Evolutionary conservation across 2,329 filamentous ascomycete genomes (phyloP), one percentile per base, ranked within the genome.

Genomic region (Pseudogymnoascus sp.): DNA sequence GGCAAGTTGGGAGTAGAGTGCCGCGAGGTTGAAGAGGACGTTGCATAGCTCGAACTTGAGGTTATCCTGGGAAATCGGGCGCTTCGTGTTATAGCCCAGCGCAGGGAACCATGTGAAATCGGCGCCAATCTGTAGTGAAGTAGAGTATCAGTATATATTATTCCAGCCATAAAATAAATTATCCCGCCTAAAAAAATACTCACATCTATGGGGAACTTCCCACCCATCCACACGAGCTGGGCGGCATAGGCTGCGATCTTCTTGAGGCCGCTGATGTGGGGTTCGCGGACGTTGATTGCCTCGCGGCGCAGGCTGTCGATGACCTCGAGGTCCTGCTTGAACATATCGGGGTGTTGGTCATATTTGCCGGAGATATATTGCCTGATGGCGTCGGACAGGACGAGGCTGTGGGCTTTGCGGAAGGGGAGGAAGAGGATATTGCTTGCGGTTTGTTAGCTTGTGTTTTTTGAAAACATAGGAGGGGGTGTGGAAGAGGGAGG

Each of bases 321-420:
- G 68, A 89, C 84, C 72, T 93, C 86, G 64, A 96, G 85, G 78
- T 99, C 95, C 67, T 90, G 84, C 67, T 86, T 85, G 77, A 99
- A 99, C 88, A 96, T 96, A 76, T 97, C 92, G 36, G 95, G 93
- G 74, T 96, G 93, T 75, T 99, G 95, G 76, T 97, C 93, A 87
- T 97, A 97, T 82, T 97, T 97, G 76, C 86, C 88, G 66, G 92
- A 96, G 72, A 99, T 97, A 79, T 99, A 97, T 74, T 95, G 88
- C 68, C 90, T 91, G 74, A 99, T 92, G 60, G 92, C 89, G 66
- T 85, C 81, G 63, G 90, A 89, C 66, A 97, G 83, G 65, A 88
- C 89, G 42, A 96, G 81, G 64, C 88, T 83, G 67, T 89, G 86
- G 61, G 92, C 93, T 73, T 88, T 90, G 70, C 93, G 91, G 77